Evolutionary conservation across 169 alveolate genomes (phyloP), one percentile per base, ranked within the genome.

Genomic region (Eimeria praecox): DNA sequence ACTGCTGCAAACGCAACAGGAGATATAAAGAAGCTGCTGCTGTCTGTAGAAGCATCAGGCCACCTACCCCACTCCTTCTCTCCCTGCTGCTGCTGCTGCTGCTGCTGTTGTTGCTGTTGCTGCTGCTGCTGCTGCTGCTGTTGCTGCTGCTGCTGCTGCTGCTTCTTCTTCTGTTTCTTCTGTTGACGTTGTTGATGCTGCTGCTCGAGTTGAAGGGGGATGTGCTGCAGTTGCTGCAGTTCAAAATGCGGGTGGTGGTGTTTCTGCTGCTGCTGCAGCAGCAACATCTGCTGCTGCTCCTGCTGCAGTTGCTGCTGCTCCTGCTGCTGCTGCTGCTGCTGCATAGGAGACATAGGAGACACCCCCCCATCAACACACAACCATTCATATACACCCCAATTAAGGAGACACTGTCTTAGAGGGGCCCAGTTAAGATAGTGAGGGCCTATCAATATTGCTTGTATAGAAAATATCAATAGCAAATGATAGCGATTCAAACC

Each of bases 341-440:
- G 62, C 80, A 30, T 66, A 38, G 56, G 18, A 40, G 85, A 54
- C 66, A 56, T 2, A 18, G 14, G 59, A 6, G 14, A 14, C 59
- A 52, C 20, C 59, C 6, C 20, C 66, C 66, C 59, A 12, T 62
- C 73, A 44, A 59, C 92, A 64, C 95, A 92, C 30, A 78, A 59
- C 95, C 95, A 92, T 30, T 24, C 80, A 33, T 92, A 92, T n/a
- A 62, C 95, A 22, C 92, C 95, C 54, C 75, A 46, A 40, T 78
- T 52, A 40, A 78, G 54, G 86, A 92, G 86, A n/a, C 87, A 56
- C 40, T 92, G 92, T 27, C 95, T 54, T 1, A 92, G 56, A 52
- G 95, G 95, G 20, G 95, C 91, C 95, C 95, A 92, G 73, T 92
- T 92, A 40, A 92, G 54, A 42, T 92, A 92, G 35, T 75, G 85